phyloP scores from a whole-genome alignment of 148 eudicot genomes.

The Spergularia marina region DNA sequence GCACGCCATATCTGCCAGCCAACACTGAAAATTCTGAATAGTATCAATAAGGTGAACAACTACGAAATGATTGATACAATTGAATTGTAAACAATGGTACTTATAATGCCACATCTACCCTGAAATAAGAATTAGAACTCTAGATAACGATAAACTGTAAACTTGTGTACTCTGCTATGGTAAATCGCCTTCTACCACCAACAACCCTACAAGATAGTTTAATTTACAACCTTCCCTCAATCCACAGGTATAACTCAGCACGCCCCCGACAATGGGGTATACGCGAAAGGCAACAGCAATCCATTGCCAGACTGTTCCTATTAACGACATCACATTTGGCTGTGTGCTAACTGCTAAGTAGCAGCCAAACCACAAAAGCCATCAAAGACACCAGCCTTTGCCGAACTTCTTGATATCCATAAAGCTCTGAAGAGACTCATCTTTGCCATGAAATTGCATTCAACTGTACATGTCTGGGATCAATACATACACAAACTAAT shows the following conservation, averaged over 20 bases:
- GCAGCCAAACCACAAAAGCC: not conserved
- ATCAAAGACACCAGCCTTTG: not conserved
- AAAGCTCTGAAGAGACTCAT: not conserved
- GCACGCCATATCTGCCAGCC: not conserved
- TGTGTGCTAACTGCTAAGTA: not conserved
- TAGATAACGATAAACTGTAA: not conserved
- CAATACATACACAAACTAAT: not conserved
- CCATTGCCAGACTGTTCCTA: not conserved
- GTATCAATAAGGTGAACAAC: not conserved
- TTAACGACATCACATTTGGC: not conserved
- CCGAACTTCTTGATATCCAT: no score
- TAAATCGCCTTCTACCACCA: not conserved
- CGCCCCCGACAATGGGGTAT: not conserved
- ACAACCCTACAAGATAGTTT: slow-evolving; percentile 4
- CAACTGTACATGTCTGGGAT: slow-evolving; percentile 19
- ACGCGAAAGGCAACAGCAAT: not conserved
- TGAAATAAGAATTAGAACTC: slow-evolving; percentile 5
- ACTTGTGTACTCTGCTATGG: not conserved
- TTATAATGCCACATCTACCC: not conserved
- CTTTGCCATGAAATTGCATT: slow-evolving; percentile 3
- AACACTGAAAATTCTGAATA: not conserved
- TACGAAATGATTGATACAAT: not conserved
- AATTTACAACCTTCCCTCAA: slow-evolving; percentile 15
- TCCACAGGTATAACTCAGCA: slow-evolving; percentile 1
- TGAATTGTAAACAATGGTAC: not conserved